Evolutionary conservation across 2,329 filamentous ascomycete species (phyloP), one percentile per base, ranked within the genome.

Genomic region (Fusarium armeniacum): DNA sequence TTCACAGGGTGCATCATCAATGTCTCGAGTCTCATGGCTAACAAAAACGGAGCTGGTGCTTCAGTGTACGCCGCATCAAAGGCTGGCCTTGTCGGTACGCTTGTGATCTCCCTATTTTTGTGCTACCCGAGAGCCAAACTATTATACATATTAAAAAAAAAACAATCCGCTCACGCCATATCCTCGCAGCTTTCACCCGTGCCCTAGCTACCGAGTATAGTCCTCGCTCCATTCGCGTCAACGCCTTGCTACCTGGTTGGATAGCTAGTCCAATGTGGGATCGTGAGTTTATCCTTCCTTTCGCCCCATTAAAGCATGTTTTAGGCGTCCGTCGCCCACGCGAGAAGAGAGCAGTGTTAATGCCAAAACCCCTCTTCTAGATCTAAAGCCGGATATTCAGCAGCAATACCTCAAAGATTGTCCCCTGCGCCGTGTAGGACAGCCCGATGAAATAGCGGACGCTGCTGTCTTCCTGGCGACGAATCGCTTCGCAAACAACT

Each of bases 401-500:
- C 70, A 80, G 61, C 72, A 72, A 20, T 80, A 77, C 62, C 79
- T 85, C 64, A 78, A 78, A 62, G 77, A 83, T 51, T 93, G 93
- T 51, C 93, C 93, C 2, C 76, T 78, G 4, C 72, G 74, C 87
- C 89, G 93, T 32, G 88, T 95, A 67, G 93, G 92, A 18, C 81
- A 82, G 35, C 83, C 86, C 10, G 83, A 87, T 28, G 93, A 97
- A 78, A 87, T 97, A 33, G 93, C 93, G n/a, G 89, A 94, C 75
- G 93, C 93, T 57, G 92, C 91, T 47, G 76, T 91, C 30, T 97
- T 97, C 78, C 84, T 97, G 18, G 91, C 88, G 32, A 85, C 85
- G 47, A 97, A 96, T 78, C 82, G 87, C 67, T 97, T 95, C 80
- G 92, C 93, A 58, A 95, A 95, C 78, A 97, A 97, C 71, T 96